phyloP scores from a whole-genome alignment of 176 grass and related monocot genomes.

The Oryza glumipatula region DNA sequence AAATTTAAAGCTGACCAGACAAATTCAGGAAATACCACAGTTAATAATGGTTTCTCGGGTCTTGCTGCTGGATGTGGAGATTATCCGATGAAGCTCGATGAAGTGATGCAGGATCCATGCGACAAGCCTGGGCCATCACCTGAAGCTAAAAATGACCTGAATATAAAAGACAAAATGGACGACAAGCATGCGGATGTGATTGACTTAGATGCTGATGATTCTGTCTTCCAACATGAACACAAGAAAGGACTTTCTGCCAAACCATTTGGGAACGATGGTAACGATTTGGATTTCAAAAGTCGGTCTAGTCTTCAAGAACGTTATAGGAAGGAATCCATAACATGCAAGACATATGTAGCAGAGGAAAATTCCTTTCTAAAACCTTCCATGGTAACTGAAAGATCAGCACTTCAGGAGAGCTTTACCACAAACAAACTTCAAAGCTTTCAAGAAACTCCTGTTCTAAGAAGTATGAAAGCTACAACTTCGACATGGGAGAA shows the following conservation, averaged over 20 bases:
- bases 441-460: conserved; percentile 29
- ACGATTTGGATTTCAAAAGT: conserved; percentile 13
- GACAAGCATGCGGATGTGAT: conserved; percentile 36
- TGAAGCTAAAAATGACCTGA: conserved; percentile 28
- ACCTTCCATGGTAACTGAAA: conserved; percentile 19
- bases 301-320: conserved; percentile 4
- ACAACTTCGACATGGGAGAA: conserved; percentile 51
- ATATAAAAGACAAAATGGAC: conserved; percentile 14
- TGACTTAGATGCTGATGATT: conserved; percentile 44
- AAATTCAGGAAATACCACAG: conserved; percentile 31
- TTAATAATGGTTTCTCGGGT: conserved; percentile 14
- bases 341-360: conserved; percentile 7
- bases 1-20: conserved; percentile 64
- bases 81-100: conserved; percentile 25
- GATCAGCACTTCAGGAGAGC: conserved; percentile 32
- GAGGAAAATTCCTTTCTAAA: conserved; percentile 28
- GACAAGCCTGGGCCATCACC: background rate
- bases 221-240: conserved; percentile 17
- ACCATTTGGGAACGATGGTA: conserved; percentile 3
- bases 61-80: conserved; percentile 22
- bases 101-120: conserved; percentile 28
- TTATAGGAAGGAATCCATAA: conserved; percentile 17
- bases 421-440: conserved; percentile 25
- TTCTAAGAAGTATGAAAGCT: conserved; percentile 25
- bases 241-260: conserved; percentile 28